phyloP scores from a whole-genome alignment of 495 filamentous ascomycete genomes.

The Tuber microsphaerosporum region DNA sequence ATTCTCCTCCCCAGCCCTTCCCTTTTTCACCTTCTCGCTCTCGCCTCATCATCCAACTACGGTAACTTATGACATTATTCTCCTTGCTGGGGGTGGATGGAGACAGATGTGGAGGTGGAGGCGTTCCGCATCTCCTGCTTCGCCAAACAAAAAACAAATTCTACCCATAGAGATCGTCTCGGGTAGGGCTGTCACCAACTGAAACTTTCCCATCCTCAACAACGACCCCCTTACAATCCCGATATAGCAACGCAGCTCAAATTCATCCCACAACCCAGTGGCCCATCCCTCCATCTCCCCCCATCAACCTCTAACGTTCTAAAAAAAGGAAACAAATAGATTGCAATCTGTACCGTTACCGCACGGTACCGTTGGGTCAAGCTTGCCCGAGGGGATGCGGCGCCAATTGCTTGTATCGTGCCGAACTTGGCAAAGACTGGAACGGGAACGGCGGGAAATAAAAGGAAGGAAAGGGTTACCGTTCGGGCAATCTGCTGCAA shows the following conservation, averaged over 20 bases:
- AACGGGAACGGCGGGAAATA: neutral
- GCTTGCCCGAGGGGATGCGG: neutral
- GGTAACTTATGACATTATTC: neutral
- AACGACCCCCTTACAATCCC: neutral
- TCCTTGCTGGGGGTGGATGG: neutral
- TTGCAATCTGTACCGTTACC: neutral
- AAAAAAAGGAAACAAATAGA: neutral
- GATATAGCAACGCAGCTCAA: neutral
- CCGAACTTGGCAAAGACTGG: neutral
- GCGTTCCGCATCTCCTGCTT: neutral
- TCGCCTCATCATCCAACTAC: neutral
- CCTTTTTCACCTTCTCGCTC: neutral
- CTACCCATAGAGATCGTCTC: conserved; percentile 1
- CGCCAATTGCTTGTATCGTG: neutral
- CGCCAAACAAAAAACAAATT: conserved; percentile 5
- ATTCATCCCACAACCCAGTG: neutral
- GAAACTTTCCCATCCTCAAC: conserved; percentile 3
- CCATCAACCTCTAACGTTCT: neutral
- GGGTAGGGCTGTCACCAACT: conserved; percentile 5
- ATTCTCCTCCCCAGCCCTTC: neutral
- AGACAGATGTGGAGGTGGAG: neutral
- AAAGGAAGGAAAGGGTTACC: neutral
- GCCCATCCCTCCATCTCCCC: neutral
- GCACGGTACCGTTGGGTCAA: no score
- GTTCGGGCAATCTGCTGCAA: neutral